Evolutionary conservation across 2,329 filamentous ascomycete species (phyloP), one percentile per base, ranked within the genome.

Genomic region (Fusarium lateritium): DNA sequence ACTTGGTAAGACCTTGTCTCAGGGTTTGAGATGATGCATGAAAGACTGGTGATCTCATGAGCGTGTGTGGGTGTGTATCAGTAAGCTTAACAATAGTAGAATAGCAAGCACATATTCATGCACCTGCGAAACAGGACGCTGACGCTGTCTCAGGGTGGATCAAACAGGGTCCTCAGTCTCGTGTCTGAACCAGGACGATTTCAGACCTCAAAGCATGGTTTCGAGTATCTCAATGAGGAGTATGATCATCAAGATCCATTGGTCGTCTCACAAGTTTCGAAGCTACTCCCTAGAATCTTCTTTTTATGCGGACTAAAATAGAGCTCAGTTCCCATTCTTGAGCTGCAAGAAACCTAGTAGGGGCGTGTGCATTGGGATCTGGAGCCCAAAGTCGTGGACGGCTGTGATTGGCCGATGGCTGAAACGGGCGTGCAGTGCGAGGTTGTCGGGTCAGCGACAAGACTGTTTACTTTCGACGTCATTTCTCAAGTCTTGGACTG

Each of bases 401-500:
- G 38, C 26, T 39, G 17, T 53, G 14, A 75, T 75, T 75, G 73
- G 73, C 6, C 21, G 6, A 28, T 9, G 33, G 31, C 26, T 24
- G 42, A 34, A 54, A 24, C 40, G 49, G 56, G 57, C n/a, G 26
- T 43, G 36, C 53, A 24, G 22, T 43, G 36, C 22, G 26, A 21
- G 39, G 76, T 78, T 78, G 76, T 65, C 66, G 24, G 67, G 75
- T 56, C 65, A 71, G 64, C 61, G 5, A 14, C 8, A 5, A 9
- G 28, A 14, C 28, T 78, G 38, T 76, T 79, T 78, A 78, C 75
- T 73, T 71, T 34, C 68, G 75, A 79, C 76, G 77, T 79, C 77
- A 79, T 64, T 47, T 44, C 24, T 31, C 9, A 36, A n/a, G 47
- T 22, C 43, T 61, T 33, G 26, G 49, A 59, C 39, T 49, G 42